These are phyloP conservation scores for Trichophaea hybrida DNA, from an alignment of 2,329 filamentous ascomycete species.

Conservation along the genomic window DNA sequence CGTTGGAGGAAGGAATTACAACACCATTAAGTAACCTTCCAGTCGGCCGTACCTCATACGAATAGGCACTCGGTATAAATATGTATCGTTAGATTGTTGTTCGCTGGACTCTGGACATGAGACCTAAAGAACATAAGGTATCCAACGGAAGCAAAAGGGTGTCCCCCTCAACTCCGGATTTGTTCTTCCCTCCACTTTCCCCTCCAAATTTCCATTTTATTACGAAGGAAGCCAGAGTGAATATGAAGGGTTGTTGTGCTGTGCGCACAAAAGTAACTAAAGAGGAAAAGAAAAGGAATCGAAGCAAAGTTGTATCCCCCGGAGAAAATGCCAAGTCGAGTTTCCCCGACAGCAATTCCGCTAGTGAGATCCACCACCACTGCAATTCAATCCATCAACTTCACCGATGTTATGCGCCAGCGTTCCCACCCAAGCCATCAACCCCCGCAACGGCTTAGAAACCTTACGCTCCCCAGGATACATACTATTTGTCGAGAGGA, in stretches of 20 bases:
- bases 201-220: not conserved
- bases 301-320: not conserved
- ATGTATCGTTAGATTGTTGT: slow-evolving; percentile 2
- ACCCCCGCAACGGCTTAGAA: too few species aligned
- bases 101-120: not conserved
- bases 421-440: too few species aligned
- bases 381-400: too few species aligned
- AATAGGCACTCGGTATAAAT: not conserved
- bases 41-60: not conserved
- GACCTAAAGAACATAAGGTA: not conserved
- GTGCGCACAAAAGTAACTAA: not conserved
- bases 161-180: not conserved
- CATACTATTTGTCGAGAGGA: too few species aligned
- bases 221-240: not conserved
- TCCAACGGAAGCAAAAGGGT: not conserved
- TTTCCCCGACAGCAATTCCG: too few species aligned
- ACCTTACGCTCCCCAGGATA: too few species aligned
- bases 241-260: slow-evolving; percentile 1
- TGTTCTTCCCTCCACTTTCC: slow-evolving; percentile 1
- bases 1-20: not conserved
- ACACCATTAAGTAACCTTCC: not conserved
- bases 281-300: not conserved
- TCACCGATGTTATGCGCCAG: too few species aligned
- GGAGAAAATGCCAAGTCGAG: too few species aligned
- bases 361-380: too few species aligned